Evolutionary conservation across 2,329 filamentous ascomycete genomes (phyloP), one percentile per base, ranked within the genome.

Genomic region (Nemania sp.): DNA sequence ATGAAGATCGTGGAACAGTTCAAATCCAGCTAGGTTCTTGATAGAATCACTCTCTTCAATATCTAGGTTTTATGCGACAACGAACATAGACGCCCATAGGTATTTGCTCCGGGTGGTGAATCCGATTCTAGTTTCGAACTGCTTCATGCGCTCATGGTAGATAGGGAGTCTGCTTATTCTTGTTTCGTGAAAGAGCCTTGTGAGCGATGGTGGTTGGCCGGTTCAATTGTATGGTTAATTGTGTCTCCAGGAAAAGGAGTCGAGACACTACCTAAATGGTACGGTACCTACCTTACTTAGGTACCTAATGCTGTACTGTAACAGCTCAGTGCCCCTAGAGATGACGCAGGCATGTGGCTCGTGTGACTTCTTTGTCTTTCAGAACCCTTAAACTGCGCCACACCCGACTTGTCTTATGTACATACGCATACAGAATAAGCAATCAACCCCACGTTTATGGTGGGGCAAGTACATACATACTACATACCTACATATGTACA

Each of bases 281-380:
- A 26, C 45, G 5, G 41, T n/a, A 32, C 29, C 29, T 8, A 32
- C 29, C n/a, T n/a, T n/a, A 8, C 5, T 32, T 32, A 4, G 29
- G 29, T 32, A 32, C 8, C 29, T 8, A n/a, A n/a, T n/a, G n/a
- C 29, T 32, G 29, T 8, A 32, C 29, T 32, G n/a, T n/a, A n/a
- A 15, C 38, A n/a, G 41, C 13, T 7, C 43, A 4, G 3, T 22
- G 20, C 45, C 24, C 26, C 20, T 24, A 22, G 5, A 63, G 69
- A 74, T 75, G 74, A 75, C 72, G 73, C 73, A 75, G 62, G 27
- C n/a, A n/a, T 71, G 74, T 75, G 74, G 74, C 73, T 74, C 49
- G 70, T 72, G 66, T 26, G 32, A 20, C 26, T 3, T 32, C 4
- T 8, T 8, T 8, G 32, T 24, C 52, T 15, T 5, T n/a, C 41